phyloP scores from a whole-genome alignment of 495 filamentous ascomycete genomes.

The Podospora anserina region DNA sequence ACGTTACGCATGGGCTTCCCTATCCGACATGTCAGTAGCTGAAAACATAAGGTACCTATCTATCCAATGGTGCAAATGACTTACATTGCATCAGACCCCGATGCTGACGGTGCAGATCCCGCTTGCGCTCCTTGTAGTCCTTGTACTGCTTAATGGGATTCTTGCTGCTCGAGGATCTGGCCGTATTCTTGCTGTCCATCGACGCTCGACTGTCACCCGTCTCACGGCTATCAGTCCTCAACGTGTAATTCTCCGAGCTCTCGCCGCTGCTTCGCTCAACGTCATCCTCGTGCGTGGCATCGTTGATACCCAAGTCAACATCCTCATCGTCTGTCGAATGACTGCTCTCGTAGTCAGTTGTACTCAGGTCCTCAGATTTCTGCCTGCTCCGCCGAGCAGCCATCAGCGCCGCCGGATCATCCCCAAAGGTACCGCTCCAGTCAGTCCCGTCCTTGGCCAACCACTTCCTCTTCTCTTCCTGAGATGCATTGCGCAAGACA shows the following conservation, averaged over 20 bases:
- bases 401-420: constrained; percentile 52
- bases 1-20: constrained; percentile 61
- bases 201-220: constrained; percentile 18
- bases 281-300: constrained; percentile 30
- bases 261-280: not conserved
- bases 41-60: not conserved
- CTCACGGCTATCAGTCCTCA: constrained; percentile 9
- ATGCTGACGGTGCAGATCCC: constrained; percentile 64
- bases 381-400: constrained; percentile 31
- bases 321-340: constrained; percentile 33
- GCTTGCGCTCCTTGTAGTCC: constrained; percentile 52
- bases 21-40: constrained; percentile 12
- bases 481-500: constrained; percentile 65
- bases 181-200: constrained; percentile 22
- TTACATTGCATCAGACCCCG: constrained; percentile 71
- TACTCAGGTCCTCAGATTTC: constrained; percentile 40
- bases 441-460: constrained; percentile 75
- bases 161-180: constrained; percentile 29
- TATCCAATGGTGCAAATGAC: constrained; percentile 6
- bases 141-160: constrained; percentile 48
- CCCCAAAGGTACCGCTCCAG: constrained; percentile 81
- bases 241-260: constrained; percentile 19
- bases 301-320: constrained; percentile 46
- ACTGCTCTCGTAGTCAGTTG: constrained; percentile 31
- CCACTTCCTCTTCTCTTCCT: constrained; percentile 73